Evolutionary conservation across 768 basidiomycete genomes (phyloP), one percentile per base, ranked within the genome.

Genomic region (Fistulinella prunicolor): DNA sequence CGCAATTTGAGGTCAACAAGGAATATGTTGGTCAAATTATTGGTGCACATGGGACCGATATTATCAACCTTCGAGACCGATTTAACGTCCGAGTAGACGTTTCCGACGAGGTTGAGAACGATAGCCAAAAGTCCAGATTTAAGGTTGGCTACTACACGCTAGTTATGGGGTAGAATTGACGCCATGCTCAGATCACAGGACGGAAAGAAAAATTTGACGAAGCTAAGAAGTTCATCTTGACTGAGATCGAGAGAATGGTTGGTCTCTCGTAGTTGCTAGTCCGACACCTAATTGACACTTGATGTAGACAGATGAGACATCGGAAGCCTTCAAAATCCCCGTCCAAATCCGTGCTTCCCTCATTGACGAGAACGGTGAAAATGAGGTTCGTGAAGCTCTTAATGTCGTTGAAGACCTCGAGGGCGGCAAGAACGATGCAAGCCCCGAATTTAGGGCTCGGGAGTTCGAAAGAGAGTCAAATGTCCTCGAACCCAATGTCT

Each of bases 171-270:
- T 39, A 22, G 44, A 17, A 17, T 42, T 63, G 9, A 51, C 14
- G 12, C 53, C 16, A 23, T 24, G 20, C 45, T 4, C 55, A 92
- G 87, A 89, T 98, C 56, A 84, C 84, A 56, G 96, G 96, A 49
- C 83, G 94, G 45, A 90, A 95, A 72, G 94, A 97, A 71, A 94
- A 94, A 57, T 94, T 85, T 32, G 94, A 95, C 62, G 94, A 98
- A 66, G 94, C 95, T 42, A 92, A 93, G 78, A 84, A 80, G 57
- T 85, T 95, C 44, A 85, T 99, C 60, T 69, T 86, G 53, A 74
- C 79, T 38, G 94, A 92, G 60, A 81, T 93, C 44, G 93, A 96
- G 52, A 81, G 88, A 64, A 76, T 95, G 53, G 93, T 89, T 57
- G 50, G 83, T 72, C 32, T 16, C 46, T 46, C 26, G 6, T 29